phyloP scores from a whole-genome alignment of 1,284 basidiomycete species.

The Papiliotrema laurentii region DNA sequence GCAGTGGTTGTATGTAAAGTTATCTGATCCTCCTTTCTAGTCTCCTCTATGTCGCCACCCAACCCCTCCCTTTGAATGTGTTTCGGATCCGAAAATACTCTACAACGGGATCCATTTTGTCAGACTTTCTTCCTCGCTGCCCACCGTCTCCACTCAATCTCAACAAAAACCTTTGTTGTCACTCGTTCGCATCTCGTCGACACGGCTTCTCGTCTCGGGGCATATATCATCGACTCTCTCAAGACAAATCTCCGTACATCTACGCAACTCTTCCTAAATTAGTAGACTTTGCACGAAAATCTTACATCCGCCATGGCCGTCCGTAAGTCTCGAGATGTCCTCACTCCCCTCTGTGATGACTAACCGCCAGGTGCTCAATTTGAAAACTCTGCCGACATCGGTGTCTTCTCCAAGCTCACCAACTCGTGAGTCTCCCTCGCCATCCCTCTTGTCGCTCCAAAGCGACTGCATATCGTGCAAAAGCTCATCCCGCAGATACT shows the following conservation, averaged over 20 bases:
- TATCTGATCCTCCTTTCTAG: constrained; percentile 1
- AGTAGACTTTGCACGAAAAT: not conserved
- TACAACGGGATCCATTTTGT: not conserved
- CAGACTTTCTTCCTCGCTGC: not conserved
- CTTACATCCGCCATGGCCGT: constrained; percentile 49
- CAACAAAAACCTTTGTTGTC: not conserved
- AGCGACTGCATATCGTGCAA: no score
- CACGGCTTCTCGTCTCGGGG: not conserved
- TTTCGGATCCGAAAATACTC: not conserved
- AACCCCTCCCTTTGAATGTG: not conserved
- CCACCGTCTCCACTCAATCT: no score
- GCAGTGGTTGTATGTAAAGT: no score
- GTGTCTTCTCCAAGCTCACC: constrained; percentile 90
- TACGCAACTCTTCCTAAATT: not conserved
- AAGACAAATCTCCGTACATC: not conserved
- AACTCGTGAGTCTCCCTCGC: constrained; percentile 56
- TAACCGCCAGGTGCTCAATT: constrained; percentile 70
- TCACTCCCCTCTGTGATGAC: not conserved
- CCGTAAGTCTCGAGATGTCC: constrained; percentile 47
- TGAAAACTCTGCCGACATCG: constrained; percentile 95
- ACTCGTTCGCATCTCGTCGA: not conserved
- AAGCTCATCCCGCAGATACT: constrained; percentile 60
- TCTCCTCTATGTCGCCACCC: not conserved
- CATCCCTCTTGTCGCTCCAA: not conserved
- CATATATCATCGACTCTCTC: not conserved